phyloP scores from a whole-genome alignment of 108 stramenopile genomes.

The Cyclotella atomus region DNA sequence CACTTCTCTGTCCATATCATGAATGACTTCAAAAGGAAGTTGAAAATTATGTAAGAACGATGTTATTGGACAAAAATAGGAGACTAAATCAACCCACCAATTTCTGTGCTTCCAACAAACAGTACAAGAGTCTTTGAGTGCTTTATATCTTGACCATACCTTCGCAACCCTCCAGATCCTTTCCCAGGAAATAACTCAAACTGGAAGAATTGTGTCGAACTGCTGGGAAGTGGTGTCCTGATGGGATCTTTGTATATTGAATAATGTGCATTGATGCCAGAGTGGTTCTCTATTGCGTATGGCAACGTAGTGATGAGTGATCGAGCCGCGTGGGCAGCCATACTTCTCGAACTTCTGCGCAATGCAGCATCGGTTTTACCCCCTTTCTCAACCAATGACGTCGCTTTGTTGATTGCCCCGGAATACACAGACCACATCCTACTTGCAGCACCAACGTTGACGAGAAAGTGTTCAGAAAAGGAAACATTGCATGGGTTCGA shows the following conservation, averaged over 20 bases:
- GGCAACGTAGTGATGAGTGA: constrained; percentile 76
- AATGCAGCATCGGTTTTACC: constrained; percentile 15
- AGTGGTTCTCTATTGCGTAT: constrained; percentile 78
- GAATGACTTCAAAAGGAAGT: constrained; percentile 16
- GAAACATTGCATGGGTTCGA: constrained; percentile 74
- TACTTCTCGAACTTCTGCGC: constrained; percentile 38
- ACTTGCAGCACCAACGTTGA: constrained; percentile 74
- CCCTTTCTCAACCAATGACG: constrained; percentile 32
- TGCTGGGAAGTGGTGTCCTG: constrained; percentile 29
- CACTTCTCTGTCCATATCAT: constrained; percentile 63
- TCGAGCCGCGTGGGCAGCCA: constrained; percentile 72
- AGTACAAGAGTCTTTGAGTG: constrained; percentile 61
- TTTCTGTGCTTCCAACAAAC: constrained; percentile 39
- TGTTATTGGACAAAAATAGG: not conserved
- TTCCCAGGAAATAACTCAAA: constrained; percentile 69
- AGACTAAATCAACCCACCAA: constrained; percentile 8
- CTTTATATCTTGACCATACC: constrained; percentile 83
- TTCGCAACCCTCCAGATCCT: constrained; percentile 73
- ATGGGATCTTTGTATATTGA: constrained; percentile 37
- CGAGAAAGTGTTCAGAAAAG: constrained; percentile 85
- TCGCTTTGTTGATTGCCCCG: constrained; percentile 51
- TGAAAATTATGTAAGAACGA: not conserved
- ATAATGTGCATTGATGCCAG: constrained; percentile 62
- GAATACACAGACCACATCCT: constrained; percentile 86
- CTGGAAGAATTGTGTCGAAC: constrained; percentile 73